Percentiles rank a stretch among this genome's conserved stretches.
Conservation (phyloP, 495 filamentous ascomycete species). For the Annulohypoxylon moriforme region DNA sequence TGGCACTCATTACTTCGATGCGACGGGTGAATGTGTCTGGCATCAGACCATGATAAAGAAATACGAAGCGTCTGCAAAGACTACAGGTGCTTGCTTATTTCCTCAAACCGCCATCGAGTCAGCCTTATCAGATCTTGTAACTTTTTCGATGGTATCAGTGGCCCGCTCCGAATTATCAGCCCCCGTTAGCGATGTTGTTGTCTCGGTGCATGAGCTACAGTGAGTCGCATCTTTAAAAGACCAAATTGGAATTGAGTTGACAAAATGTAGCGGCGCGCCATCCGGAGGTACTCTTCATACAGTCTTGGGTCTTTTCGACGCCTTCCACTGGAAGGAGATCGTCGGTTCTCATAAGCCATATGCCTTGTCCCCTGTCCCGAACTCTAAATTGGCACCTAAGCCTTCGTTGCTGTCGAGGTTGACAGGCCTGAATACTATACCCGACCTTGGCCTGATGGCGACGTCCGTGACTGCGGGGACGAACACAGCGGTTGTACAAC, state of each 20-base stretch:
- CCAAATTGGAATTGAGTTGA: not conserved
- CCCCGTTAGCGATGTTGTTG: slow-evolving; percentile 67
- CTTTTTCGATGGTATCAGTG: slow-evolving; percentile 73
- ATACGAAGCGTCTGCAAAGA: slow-evolving; percentile 79
- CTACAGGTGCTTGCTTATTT: slow-evolving; percentile 84
- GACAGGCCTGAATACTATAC: slow-evolving; percentile 70
- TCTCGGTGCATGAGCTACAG: slow-evolving; percentile 72
- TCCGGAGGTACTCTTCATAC: slow-evolving; percentile 83
- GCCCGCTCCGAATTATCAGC: slow-evolving; percentile 69
- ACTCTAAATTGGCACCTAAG: slow-evolving; percentile 58
- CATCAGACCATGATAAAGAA: slow-evolving; percentile 80
- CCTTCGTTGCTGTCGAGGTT: slow-evolving; percentile 57
- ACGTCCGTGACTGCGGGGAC: slow-evolving; percentile 67
- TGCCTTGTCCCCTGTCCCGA: slow-evolving; percentile 71
- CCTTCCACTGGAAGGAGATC: slow-evolving; percentile 68
- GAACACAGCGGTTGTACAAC: slow-evolving; percentile 76
- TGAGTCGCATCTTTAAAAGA: slow-evolving; percentile 46
- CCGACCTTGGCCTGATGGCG: slow-evolving; percentile 74
- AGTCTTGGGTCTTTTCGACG: slow-evolving; percentile 70
- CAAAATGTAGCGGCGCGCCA: slow-evolving; percentile 57
- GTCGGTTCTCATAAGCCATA: slow-evolving; percentile 68
- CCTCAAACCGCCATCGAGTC: slow-evolving; percentile 88
- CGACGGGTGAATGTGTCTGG: slow-evolving; percentile 89
- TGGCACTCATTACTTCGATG: slow-evolving; percentile 93
- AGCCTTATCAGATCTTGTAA: slow-evolving; percentile 81